These are phyloP conservation scores for Blastocystis sp. DNA, from an alignment of 352 stramenopile species.

Conservation along the genomic window DNA sequence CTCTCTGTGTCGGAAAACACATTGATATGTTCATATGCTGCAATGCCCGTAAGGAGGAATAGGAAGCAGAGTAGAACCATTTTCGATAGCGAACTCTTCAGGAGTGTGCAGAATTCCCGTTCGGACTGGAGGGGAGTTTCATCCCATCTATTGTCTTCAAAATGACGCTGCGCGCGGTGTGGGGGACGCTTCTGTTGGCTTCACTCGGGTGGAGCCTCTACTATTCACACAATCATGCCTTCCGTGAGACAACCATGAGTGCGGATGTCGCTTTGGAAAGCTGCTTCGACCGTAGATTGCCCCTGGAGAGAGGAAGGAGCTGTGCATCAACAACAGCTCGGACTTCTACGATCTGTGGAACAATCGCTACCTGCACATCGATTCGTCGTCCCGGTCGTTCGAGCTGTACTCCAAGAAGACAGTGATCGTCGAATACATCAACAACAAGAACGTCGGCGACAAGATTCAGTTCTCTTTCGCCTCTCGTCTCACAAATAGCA, in stretches of 20 bases:
- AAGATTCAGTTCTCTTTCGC: neutral
- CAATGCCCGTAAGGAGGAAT: neutral
- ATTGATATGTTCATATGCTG: constrained; percentile 51
- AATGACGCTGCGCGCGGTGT: neutral
- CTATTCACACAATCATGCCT: constrained; percentile 42
- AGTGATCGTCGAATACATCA: constrained; percentile 22
- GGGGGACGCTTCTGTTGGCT: neutral
- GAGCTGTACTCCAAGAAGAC: constrained; percentile 62
- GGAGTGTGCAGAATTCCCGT: neutral
- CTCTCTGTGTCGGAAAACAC: constrained; percentile 40
- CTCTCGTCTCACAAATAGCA: neutral
- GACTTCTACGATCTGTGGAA: constrained; percentile 59
- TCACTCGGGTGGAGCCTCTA: neutral
- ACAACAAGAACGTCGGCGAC: constrained; percentile 30
- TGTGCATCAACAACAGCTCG: constrained; percentile 69
- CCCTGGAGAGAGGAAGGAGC: neutral
- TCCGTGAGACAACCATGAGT: constrained; percentile 9
- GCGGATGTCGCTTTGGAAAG: neutral
- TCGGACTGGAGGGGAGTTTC: constrained; percentile 16
- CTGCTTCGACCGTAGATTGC: neutral
- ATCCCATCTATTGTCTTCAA: neutral
- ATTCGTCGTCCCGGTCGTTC: neutral
- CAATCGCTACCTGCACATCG: constrained; percentile 48
- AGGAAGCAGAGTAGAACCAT: constrained; percentile 1
- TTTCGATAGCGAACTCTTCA: neutral